phyloP scores from a whole-genome alignment of 1,284 basidiomycete species.

The Xerocomus cyaneibrunnescens region DNA sequence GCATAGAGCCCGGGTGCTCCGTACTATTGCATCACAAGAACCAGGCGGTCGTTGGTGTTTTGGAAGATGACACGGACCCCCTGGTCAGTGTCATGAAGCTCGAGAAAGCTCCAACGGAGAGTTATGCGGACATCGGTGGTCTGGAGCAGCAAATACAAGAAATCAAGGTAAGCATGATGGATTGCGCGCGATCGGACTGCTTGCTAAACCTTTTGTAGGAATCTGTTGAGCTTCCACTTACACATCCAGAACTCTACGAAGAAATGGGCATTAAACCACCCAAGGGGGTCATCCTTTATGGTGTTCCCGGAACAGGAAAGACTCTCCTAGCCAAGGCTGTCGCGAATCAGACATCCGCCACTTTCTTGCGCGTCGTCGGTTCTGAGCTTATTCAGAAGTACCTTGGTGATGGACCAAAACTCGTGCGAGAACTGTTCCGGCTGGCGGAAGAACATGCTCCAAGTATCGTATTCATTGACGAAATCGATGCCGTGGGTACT shows the following conservation, averaged over 20 bases:
- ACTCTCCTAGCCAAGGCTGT: conserved; percentile 98
- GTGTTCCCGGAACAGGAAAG: conserved; percentile 98
- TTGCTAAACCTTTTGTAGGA: conserved; percentile 54
- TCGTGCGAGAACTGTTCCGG: conserved; percentile 96
- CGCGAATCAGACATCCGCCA: conserved; percentile 98
- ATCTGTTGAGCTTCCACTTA: conserved; percentile 97
- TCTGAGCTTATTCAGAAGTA: conserved; percentile 99
- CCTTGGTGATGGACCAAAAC: conserved; percentile 98
- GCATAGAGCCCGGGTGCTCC: conserved; percentile 94
- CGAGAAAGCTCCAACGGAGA: conserved; percentile 98
- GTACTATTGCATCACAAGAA: conserved; percentile 97
- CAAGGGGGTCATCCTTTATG: conserved; percentile 99
- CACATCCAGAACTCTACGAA: conserved; percentile 98
- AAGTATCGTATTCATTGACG: conserved; percentile 99
- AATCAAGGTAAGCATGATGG: conserved; percentile 72
- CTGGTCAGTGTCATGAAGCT: conserved; percentile 99
- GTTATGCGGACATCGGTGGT: conserved; percentile 98
- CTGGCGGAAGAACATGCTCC: conserved; percentile 98
- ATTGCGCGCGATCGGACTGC: not conserved
- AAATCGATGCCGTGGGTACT: conserved; percentile 98
- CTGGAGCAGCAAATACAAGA: conserved; percentile 97
- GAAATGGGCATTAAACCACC: conserved; percentile 99
- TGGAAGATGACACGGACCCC: conserved; percentile 96
- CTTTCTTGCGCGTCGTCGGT: conserved; percentile 96
- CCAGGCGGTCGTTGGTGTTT: conserved; percentile 92